Evolutionary conservation across 805 yeast genomes (phyloP).

Genomic region (Jamesozyma gamospora): DNA sequence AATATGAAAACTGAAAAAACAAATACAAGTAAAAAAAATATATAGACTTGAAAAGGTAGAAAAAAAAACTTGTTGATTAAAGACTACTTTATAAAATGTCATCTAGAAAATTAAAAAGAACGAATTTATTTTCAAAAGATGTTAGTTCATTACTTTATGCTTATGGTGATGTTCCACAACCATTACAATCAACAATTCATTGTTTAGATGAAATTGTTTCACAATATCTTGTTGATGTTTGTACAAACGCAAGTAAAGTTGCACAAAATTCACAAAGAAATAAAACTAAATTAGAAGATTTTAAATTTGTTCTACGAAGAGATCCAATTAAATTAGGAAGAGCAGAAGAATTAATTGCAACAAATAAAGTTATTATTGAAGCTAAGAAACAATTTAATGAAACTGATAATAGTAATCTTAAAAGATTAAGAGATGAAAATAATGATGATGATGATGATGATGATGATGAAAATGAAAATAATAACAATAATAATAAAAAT

Average conservation of each 20-base stretch:
- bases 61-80: no score
- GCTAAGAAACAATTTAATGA: conserved; percentile 62
- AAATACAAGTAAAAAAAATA: no score
- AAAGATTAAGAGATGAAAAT: conserved; percentile 20
- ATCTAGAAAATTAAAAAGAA: conserved; percentile 32
- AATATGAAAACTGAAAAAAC: no score
- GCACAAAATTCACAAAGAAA: conserved; percentile 45
- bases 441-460: conserved; percentile 25
- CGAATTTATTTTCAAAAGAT: conserved; percentile 39
- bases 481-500: conserved; percentile 9
- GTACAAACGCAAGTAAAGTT: conserved; percentile 43
- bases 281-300: conserved; percentile 62
- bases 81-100: background rate
- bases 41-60: no score
- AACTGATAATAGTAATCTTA: conserved; percentile 38
- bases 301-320: conserved; percentile 56
- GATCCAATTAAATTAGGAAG: conserved; percentile 63
- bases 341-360: conserved; percentile 49
- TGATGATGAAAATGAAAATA: conserved; percentile 14
- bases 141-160: conserved; percentile 55
- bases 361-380: conserved; percentile 52
- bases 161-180: conserved; percentile 62
- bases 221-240: conserved; percentile 50
- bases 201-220: conserved; percentile 59
- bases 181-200: conserved; percentile 54